Evolutionary conservation across 2,329 filamentous ascomycete genomes (phyloP).

Genomic region (Rutstroemia sydowiana): DNA sequence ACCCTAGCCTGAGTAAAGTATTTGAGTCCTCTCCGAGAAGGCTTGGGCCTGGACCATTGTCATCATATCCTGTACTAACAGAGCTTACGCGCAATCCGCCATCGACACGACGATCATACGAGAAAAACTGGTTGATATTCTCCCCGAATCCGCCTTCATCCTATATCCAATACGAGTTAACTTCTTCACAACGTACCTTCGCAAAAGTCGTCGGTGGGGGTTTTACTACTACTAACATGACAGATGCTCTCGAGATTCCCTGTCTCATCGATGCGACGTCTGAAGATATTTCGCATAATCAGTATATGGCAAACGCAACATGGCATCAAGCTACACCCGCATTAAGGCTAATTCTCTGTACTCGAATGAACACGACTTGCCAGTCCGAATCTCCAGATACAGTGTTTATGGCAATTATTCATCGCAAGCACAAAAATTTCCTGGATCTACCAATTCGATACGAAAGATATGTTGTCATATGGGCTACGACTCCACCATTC

Average conservation of each 20-base stretch:
- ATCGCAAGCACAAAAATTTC: slow-evolving; percentile 32
- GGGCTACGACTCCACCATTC: slow-evolving; percentile 32
- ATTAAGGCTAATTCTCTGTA: slow-evolving; percentile 32
- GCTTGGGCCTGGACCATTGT: slow-evolving; percentile 20
- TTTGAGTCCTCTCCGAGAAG: slow-evolving; percentile 18
- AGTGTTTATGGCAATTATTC: slow-evolving; percentile 32
- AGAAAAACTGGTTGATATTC: slow-evolving; percentile 37
- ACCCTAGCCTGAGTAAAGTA: slow-evolving; percentile 14
- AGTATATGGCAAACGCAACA: slow-evolving; percentile 18
- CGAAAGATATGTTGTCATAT: slow-evolving; percentile 33
- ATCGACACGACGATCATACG: slow-evolving; percentile 28
- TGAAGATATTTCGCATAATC: slow-evolving; percentile 8
- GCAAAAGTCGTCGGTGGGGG: slow-evolving; percentile 20
- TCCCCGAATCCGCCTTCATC: slow-evolving; percentile 28
- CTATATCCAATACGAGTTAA: slow-evolving; percentile 34
- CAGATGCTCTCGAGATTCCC: slow-evolving; percentile 14
- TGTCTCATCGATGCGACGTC: slow-evolving; percentile 17
- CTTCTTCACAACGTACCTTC: slow-evolving; percentile 22
- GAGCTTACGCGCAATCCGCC: slow-evolving; percentile 34
- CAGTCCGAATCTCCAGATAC: slow-evolving; percentile 17
- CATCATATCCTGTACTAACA: slow-evolving; percentile 28
- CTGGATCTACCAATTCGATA: slow-evolving; percentile 32
- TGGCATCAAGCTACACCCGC: slow-evolving; percentile 36
- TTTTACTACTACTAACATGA: slow-evolving; percentile 21
- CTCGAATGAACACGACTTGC: slow-evolving; percentile 24